Base-by-base conservation (phyloP, 306 rosid species). In the Inga oerstediana region DNA sequence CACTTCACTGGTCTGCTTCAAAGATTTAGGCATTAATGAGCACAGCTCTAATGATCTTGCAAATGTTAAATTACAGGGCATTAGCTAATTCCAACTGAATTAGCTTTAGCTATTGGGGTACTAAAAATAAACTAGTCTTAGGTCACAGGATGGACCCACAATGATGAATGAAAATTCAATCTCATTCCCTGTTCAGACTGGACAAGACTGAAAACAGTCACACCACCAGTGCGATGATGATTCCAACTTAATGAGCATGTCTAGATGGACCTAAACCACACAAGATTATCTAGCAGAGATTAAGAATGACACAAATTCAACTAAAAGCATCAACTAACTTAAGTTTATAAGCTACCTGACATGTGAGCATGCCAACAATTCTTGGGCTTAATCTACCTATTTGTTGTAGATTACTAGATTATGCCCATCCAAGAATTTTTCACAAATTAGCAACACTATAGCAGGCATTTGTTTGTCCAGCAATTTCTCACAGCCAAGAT, bases 1-100 rank as follows among this genome's bases (percentile, higher is more conserved):
- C 78, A 74, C 89, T 81, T 86, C 92, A 81, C 62, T 87, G 62
- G 85, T 86, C 98, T 94, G 88, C 61, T 77, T 81, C 81, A 84
- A 22, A 82, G 72, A 86, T 75, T 69, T 67, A 79, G 20, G 73
- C 81, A 81, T 83, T 79, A 85, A 35, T 75, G 52, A 76, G 82
- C 80, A 83, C 32, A 27, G 27, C 54, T 75, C 69, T 70, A 32
- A 41, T 22, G 67, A 58, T 62, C 85, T 61, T 68, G 45, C 49
- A 56, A 46, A 76, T 34, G 76, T 17, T 72, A 43, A 54, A 68
- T 39, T 59, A 87, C 58, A 17, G 15, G 61, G 27, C 16, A 8
- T 30, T 20, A 77, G 66, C 34, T 43, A 44, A 72, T 46, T 65
- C 22, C 56, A 44, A 71, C 17, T 71, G 34, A 71, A 30, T 61